Conservation (phyloP, 2,329 filamentous ascomycete genomes). For the Aspergillus novoparasiticus region DNA sequence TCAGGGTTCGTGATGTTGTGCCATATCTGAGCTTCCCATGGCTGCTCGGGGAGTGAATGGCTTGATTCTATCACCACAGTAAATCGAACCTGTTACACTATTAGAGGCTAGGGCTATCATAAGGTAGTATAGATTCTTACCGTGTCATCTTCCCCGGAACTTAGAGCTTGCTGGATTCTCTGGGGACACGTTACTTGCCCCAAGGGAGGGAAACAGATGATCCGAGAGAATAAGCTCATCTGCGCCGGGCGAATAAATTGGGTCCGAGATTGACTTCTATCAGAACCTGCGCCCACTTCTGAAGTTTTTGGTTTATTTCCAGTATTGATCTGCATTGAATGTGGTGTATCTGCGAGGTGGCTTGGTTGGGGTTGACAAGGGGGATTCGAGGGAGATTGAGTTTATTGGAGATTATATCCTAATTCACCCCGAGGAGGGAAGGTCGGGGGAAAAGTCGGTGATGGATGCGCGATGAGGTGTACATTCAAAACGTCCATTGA, state of each 20-base stretch:
- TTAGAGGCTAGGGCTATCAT: conserved; percentile 1
- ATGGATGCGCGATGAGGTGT: background rate
- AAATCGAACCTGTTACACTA: conserved; percentile 55
- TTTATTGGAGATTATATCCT: background rate
- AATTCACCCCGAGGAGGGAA: background rate
- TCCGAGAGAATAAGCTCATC: conserved; percentile 55
- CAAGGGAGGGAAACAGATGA: conserved; percentile 70
- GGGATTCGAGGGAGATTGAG: no score
- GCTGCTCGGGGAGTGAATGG: conserved; percentile 53
- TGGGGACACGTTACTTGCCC: conserved; percentile 70
- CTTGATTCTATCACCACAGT: conserved; percentile 71
- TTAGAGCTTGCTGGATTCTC: conserved; percentile 33
- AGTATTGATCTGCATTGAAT: conserved; percentile 16
- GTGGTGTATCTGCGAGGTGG: background rate
- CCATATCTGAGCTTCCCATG: conserved; percentile 78
- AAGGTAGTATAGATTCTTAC: conserved; percentile 15
- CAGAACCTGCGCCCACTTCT: conserved; percentile 18
- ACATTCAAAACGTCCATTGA: background rate
- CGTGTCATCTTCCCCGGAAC: conserved; percentile 24
- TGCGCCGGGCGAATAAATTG: conserved; percentile 34
- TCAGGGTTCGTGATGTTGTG: conserved; percentile 62
- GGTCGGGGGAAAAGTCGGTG: background rate
- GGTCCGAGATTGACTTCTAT: conserved; percentile 22
- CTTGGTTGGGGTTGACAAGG: background rate
- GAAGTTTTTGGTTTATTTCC: conserved; percentile 21